These are phyloP conservation scores for Scheffersomyces coipomensis DNA, from an alignment of 805 yeast species.

Conservation along the genomic window DNA sequence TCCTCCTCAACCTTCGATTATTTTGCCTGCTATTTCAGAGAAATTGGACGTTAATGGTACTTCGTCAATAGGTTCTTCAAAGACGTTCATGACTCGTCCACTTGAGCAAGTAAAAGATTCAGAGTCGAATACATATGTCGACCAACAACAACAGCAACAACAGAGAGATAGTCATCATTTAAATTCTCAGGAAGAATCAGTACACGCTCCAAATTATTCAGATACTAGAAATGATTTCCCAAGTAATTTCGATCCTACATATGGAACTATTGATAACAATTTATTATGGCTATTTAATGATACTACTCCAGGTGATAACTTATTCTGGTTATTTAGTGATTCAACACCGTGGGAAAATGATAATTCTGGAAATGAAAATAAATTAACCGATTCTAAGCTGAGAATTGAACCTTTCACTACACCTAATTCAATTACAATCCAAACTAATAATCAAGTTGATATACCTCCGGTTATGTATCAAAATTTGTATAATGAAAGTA, in stretches of 20 bases:
- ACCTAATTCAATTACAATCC: not conserved
- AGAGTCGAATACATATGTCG: not conserved
- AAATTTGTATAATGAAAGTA: slow-evolving; percentile 5
- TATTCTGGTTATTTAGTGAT: slow-evolving; percentile 7
- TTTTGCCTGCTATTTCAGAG: slow-evolving; percentile 3
- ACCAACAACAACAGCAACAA: not conserved
- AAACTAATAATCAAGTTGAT: not conserved
- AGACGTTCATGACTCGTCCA: not conserved
- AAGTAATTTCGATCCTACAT: not conserved
- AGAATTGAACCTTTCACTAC: not conserved
- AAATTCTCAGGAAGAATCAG: not conserved
- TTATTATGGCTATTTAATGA: slow-evolving; percentile 7
- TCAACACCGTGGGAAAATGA: not conserved
- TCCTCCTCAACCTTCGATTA: slow-evolving; percentile 6
- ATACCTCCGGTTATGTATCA: slow-evolving; percentile 5
- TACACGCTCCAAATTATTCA: not conserved
- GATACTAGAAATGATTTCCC: not conserved
- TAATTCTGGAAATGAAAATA: not conserved
- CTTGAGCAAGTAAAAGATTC: not conserved
- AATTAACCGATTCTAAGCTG: not conserved
- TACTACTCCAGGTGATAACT: slow-evolving; percentile 4
- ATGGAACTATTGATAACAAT: slow-evolving; percentile 3
- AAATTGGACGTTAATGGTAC: not conserved
- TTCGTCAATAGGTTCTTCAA: not conserved
- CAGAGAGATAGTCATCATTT: not conserved